Evolutionary conservation across 306 rosid species (phyloP), one percentile per base, ranked within the genome.

Genomic region (Datisca glomerata): DNA sequence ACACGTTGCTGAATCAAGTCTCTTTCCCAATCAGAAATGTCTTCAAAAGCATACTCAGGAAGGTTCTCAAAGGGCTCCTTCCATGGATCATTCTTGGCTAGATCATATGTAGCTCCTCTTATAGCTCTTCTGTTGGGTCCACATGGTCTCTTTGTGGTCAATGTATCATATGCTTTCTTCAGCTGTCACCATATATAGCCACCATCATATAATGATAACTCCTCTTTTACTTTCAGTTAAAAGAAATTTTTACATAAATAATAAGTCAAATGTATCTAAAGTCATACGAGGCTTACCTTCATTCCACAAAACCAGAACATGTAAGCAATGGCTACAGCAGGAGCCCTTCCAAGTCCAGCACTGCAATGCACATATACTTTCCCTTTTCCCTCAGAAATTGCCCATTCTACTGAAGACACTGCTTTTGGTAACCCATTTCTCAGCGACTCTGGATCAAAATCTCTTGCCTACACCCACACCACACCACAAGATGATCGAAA

Each of bases 301-400:
- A 80, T 89, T 59, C 49, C 68, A 41, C 69, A 63, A 60, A 77
- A 89, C 97, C 97, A 89, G 73, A 74, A 83, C 77, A 83, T 57
- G 67, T 83, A 89, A 24, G 97, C 60, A 41, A 80, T 76, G 39
- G 95, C 86, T 46, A 83, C 94, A 2, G 83, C 97, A 0, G 97
- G 91, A 32, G 97, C 97, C 63, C 97, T 77, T 56, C 95, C 97
- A 21, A 83, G 73, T 66, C 97, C 97, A 37, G 97, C 95, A 0
- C 86, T 76, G 56, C 97, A 89, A 38, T 89, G 93, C 50, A 77
- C 93, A 46, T 72, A 80, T 35, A 74, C 86, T 59, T 60, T 83
- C 47, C 94, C 95, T 60, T 73, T 74, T 36, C 97, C 86, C 53
- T 80, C 78, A 0, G 75, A 72, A 24, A 87, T 45, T 16, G 94